Conservation (phyloP, 257 asterid species). For the Solanum gracilifrons region DNA sequence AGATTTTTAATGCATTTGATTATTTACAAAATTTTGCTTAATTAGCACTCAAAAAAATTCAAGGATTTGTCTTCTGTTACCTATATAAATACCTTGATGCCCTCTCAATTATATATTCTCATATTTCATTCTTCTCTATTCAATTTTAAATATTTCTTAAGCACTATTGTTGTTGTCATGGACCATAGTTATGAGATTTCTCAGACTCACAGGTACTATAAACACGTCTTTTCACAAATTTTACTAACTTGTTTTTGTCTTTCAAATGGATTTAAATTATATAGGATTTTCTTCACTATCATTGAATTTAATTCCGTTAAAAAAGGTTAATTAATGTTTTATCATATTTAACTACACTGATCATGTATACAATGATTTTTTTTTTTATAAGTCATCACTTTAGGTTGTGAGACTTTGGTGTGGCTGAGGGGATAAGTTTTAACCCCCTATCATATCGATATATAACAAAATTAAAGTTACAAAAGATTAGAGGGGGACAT, state of each 20-base stretch:
- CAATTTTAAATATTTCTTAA: background rate
- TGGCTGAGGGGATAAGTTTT: too few relatives aligned
- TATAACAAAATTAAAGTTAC: background rate
- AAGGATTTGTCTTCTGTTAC: background rate
- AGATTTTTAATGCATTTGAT: background rate
- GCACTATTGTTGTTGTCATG: slow-evolving; percentile 20
- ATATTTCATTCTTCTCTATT: background rate
- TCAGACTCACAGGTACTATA: slow-evolving; percentile 32
- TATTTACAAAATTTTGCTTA: background rate
- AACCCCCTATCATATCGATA: background rate
- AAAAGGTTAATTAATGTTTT: background rate
- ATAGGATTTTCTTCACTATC: background rate
- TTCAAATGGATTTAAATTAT: background rate
- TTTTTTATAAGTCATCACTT: background rate
- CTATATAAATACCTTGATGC: slow-evolving; percentile 34
- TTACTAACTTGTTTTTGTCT: background rate
- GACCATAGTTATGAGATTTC: slow-evolving; percentile 45
- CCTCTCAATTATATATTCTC: slow-evolving; percentile 5
- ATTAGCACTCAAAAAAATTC: background rate
- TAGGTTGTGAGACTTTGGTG: too few relatives aligned
- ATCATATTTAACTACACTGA: background rate
- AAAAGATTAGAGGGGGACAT: too few relatives aligned
- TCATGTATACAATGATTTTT: background rate
- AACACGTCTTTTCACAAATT: background rate
- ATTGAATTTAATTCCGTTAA: background rate